Base-by-base conservation (phyloP, 495 filamentous ascomycete genomes). In the Tuber umbilicatum region DNA sequence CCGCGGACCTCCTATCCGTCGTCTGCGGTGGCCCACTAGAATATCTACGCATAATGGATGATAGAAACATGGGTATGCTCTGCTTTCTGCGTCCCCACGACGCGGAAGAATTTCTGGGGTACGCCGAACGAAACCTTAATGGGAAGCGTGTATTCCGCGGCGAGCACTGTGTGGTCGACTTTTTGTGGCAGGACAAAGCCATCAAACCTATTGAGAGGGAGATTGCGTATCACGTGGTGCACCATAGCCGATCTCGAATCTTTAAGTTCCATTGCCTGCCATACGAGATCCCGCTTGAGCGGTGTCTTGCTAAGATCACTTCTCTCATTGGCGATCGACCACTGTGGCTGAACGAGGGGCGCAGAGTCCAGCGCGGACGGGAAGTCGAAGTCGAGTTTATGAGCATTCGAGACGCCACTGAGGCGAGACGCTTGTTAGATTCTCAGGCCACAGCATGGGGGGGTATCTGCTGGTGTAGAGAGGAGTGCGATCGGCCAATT, bases 301-400 rank as follows among this genome's bases (percentile, higher is more conserved):
- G 5, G 27, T 64, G 55, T 7, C 55, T 64, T 64, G 27, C 27
- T 17, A 47, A 70, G 60, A 71, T 79, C 1, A 35, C 64, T 2
- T 47, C 69, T 17, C 75, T 78, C 16, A 70, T 79, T 7, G 77
- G 77, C 35, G 72, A 76, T n/a, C 73, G 74, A 40, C 39, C 41
- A 21, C 45, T 78, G 7, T 79, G 77, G 77, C 31, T 79, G 21
- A 68, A 45, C 12, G 75, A 78, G 45, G 77, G 77, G 4, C 72
- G 75, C 31, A 73, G 77, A 14, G 23, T 40, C 12, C 47, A 68
- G 39, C 39, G 55, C 19, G 77, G 77, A 2, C 39, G 77, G 16
- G 77, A 79, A 43, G 76, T 79, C 17, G 75, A 78, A n/a, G 72
- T 79, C 21, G 77, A 79, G 64, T 79, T 79, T 72, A 74, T 68